Evolutionary conservation across 139 green algal genomes (phyloP).

Genomic region (Closterium sp.): DNA sequence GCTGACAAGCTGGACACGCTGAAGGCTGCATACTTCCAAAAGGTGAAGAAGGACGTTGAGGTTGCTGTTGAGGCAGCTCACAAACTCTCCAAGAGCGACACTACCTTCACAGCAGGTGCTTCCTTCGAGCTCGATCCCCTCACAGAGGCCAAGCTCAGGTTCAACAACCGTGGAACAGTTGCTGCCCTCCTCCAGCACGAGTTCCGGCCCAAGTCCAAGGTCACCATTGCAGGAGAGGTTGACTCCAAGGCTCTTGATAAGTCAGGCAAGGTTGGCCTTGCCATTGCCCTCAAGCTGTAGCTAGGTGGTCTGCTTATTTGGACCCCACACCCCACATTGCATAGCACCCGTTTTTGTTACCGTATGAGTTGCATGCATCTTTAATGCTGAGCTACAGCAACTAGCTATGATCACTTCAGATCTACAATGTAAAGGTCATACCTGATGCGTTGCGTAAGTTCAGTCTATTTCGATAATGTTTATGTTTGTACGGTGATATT

Average conservation of each 20-base stretch:
- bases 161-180: slow-evolving; percentile 49
- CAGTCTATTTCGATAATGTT: too few species aligned
- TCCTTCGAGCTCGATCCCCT: slow-evolving; percentile 31
- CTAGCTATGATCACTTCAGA: neutral
- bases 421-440: too few species aligned
- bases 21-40: slow-evolving; percentile 48
- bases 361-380: neutral
- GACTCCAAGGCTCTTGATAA: slow-evolving; percentile 52
- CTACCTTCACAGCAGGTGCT: slow-evolving; percentile 40
- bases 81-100: slow-evolving; percentile 49
- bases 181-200: slow-evolving; percentile 49
- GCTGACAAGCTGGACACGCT: slow-evolving; percentile 52
- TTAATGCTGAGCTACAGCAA: neutral
- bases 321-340: neutral
- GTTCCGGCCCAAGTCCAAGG: slow-evolving; percentile 36
- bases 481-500: too few species aligned
- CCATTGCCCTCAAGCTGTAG: slow-evolving; percentile 35
- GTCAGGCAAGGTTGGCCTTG: slow-evolving; percentile 46
- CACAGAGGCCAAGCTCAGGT: slow-evolving; percentile 20
- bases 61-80: slow-evolving; percentile 45
- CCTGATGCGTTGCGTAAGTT: too few species aligned
- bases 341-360: neutral
- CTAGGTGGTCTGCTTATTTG: neutral
- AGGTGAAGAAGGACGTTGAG: slow-evolving; percentile 25
- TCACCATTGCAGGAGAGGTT: slow-evolving; percentile 48